These are phyloP conservation scores for Lenwebbia sp. DNA, from an alignment of 345 rosid genomes.

Conservation along the genomic window DNA sequence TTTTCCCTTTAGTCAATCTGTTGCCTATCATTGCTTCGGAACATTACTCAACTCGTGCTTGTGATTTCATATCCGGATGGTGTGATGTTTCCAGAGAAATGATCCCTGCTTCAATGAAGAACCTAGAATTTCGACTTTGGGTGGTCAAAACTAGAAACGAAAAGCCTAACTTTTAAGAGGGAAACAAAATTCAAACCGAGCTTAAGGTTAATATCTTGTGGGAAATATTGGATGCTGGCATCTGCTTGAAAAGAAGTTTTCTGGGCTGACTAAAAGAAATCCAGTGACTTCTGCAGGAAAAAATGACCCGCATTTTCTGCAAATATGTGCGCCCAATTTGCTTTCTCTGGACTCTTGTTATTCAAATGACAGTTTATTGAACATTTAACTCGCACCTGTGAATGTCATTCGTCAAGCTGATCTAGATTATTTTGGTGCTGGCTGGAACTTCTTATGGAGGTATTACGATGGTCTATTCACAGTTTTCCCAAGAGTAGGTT, in stretches of 20 bases:
- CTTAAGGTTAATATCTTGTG: background rate
- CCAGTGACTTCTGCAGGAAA: background rate
- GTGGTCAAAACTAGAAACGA: background rate
- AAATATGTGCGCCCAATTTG: background rate
- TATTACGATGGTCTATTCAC: background rate
- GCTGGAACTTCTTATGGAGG: background rate
- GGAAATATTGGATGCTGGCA: background rate
- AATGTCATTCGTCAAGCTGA: background rate
- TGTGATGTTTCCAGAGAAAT: background rate
- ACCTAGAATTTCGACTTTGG: background rate
- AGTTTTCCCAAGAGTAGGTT: background rate
- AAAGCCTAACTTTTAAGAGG: background rate
- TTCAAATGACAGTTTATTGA: background rate
- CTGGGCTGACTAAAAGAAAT: background rate
- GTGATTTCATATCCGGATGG: background rate
- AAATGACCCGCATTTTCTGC: background rate
- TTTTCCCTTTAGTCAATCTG: background rate
- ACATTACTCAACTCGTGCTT: background rate
- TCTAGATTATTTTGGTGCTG: background rate
- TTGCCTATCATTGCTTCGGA: background rate
- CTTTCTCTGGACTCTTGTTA: background rate
- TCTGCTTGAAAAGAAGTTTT: background rate
- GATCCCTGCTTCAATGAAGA: background rate
- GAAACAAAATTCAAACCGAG: background rate
- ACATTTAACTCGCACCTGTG: background rate